phyloP scores from a whole-genome alignment of 257 asterid genomes.

The Mentha longifolia region DNA sequence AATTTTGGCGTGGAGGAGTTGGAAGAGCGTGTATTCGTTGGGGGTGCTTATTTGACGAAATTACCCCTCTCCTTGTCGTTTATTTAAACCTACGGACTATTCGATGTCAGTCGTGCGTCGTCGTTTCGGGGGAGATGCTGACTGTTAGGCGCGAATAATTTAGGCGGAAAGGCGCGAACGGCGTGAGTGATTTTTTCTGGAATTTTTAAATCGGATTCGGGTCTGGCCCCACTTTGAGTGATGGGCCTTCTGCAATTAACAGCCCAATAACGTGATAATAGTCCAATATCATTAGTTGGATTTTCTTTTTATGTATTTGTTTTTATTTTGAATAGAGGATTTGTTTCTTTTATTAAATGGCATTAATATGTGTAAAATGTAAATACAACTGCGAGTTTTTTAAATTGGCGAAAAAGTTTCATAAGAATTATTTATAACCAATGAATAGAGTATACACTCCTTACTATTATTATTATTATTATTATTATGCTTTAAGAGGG shows the following conservation, averaged over 20 bases:
- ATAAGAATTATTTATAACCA: too few species aligned
- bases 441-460: too few species aligned
- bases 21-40: conserved; percentile 6
- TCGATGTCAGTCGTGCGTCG: not conserved
- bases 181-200: not conserved
- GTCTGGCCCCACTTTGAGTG: not conserved
- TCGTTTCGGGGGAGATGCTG: conserved; percentile 7
- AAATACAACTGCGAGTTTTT: too few species aligned
- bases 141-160: conserved; percentile 33
- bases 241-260: not conserved
- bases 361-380: too few species aligned
- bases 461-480: too few species aligned
- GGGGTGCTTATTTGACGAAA: conserved; percentile 20
- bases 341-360: too few species aligned
- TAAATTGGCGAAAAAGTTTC: too few species aligned
- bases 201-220: not conserved
- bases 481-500: too few species aligned
- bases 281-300: not conserved
- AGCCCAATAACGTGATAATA: not conserved
- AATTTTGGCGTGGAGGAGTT: conserved; percentile 13
- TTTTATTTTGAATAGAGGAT: too few species aligned
- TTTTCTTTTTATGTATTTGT: too few species aligned
- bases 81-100: conserved; percentile 7
- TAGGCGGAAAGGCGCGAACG: conserved; percentile 28
- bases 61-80: conserved; percentile 6